These are phyloP conservation scores for Exophiala lecanii-corni DNA, from an alignment of 2,329 filamentous ascomycete genomes.

Conservation along the genomic window DNA sequence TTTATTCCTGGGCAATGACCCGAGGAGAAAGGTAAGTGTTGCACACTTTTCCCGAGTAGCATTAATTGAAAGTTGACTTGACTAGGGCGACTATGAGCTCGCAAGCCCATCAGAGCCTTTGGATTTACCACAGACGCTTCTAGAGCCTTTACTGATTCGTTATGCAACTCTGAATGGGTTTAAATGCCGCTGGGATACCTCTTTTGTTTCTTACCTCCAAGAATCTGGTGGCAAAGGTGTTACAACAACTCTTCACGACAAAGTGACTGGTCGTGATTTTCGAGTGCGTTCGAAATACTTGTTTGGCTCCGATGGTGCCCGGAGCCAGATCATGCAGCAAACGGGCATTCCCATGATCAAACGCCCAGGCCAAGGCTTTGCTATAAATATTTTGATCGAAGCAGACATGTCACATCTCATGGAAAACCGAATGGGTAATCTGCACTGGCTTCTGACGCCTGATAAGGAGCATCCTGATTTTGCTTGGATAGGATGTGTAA, in stretches of 20 bases:
- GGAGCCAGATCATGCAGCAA: slow-evolving; percentile 43
- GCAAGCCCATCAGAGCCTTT: slow-evolving; percentile 39
- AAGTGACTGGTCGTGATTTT: slow-evolving; percentile 37
- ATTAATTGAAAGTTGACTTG: too few species aligned
- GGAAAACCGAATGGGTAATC: slow-evolving; percentile 49
- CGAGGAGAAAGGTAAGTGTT: slow-evolving; percentile 33
- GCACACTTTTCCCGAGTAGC: too few species aligned
- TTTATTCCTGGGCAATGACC: slow-evolving; percentile 39
- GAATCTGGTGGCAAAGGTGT: slow-evolving; percentile 29
- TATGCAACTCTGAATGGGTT: slow-evolving; percentile 35
- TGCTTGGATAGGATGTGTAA: slow-evolving; percentile 46
- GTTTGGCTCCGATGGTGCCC: slow-evolving; percentile 54
- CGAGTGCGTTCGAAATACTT: slow-evolving; percentile 51
- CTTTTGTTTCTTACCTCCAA: slow-evolving; percentile 29
- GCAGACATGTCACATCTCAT: slow-evolving; percentile 50
- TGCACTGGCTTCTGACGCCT: slow-evolving; percentile 58
- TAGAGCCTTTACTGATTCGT: slow-evolving; percentile 40
- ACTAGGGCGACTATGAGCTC: slow-evolving; percentile 38
- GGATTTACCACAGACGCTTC: slow-evolving; percentile 40
- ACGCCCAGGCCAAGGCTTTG: slow-evolving; percentile 44
- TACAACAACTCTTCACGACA: slow-evolving; percentile 34
- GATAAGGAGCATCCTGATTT: slow-evolving; percentile 48
- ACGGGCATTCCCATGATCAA: slow-evolving; percentile 44
- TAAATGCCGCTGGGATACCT: slow-evolving; percentile 37
- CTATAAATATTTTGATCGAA: slow-evolving; percentile 47